Conservation (phyloP, 2,329 filamentous ascomycete species). For the Colletotrichum endophyticum region DNA sequence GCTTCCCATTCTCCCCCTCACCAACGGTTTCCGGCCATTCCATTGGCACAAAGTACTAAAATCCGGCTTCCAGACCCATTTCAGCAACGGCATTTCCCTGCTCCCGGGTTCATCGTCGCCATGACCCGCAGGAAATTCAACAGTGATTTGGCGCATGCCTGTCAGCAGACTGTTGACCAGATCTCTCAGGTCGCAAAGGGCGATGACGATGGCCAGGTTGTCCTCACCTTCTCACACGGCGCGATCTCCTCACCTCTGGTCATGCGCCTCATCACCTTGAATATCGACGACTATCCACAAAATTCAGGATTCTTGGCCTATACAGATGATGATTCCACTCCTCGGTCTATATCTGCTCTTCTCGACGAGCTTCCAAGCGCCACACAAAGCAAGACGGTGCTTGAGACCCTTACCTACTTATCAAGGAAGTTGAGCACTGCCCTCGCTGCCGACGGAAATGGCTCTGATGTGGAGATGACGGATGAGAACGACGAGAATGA, state of each 20-base stretch:
- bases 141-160: constrained; percentile 54
- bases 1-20: background rate
- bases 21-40: background rate
- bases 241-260: constrained; percentile 30
- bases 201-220: constrained; percentile 75
- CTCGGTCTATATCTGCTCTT: constrained; percentile 30
- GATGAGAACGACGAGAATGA: constrained; percentile 29
- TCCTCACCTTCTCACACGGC: constrained; percentile 56
- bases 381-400: constrained; percentile 47
- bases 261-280: constrained; percentile 21
- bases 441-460: constrained; percentile 34
- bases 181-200: constrained; percentile 64
- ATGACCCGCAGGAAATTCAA: constrained; percentile 75
- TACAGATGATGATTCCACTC: constrained; percentile 40
- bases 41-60: background rate
- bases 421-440: constrained; percentile 28
- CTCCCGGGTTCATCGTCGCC: background rate
- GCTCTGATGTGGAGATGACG: constrained; percentile 25
- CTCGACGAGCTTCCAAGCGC: constrained; percentile 51
- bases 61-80: background rate
- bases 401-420: constrained; percentile 34
- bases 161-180: constrained; percentile 43
- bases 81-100: background rate
- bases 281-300: constrained; percentile 42
- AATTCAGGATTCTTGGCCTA: constrained; percentile 47